A percentile compares a stretch with the other conserved stretches of the same genome.
phyloP scores from a whole-genome alignment of 164 flowering plant species.

The Stephania yunnanensis region DNA sequence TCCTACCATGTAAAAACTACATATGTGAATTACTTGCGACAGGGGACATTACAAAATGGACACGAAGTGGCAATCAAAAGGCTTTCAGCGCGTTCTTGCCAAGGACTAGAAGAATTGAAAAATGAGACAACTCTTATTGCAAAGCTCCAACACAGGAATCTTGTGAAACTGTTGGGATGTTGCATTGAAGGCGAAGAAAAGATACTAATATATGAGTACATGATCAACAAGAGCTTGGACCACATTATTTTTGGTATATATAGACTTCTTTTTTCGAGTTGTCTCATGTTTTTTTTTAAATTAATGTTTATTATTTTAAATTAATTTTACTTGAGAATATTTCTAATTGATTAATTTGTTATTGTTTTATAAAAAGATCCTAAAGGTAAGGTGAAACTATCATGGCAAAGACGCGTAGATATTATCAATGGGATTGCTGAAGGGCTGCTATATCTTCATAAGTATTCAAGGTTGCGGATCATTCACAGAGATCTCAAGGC shows the following conservation, averaged over 20 bases:
- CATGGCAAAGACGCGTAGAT: not conserved
- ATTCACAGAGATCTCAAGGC: not conserved
- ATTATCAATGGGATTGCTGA: not conserved
- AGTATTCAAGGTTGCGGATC: conserved; percentile 8
- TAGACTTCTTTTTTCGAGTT: not conserved
- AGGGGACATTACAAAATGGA: not conserved
- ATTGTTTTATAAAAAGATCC: not conserved
- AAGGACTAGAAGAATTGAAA: conserved; percentile 8
- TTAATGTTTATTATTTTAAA: not conserved
- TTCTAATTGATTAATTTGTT: not conserved
- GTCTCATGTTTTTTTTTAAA: not conserved
- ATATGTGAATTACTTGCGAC: not conserved
- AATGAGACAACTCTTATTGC: conserved; percentile 8
- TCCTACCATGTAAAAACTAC: not conserved
- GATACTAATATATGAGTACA: conserved; percentile 3
- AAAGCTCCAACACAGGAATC: conserved; percentile 9
- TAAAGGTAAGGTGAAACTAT: not conserved
- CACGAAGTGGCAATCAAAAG: not conserved
- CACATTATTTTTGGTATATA: not conserved
- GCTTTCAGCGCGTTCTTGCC: not conserved
- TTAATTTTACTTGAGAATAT: not conserved
- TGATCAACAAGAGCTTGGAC: conserved; percentile 3
- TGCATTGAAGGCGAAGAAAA: conserved; percentile 7
- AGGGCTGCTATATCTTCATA: conserved; percentile 8
- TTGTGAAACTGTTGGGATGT: conserved; percentile 8